Evolutionary conservation across 169 alveolate genomes (phyloP), one percentile per base, ranked within the genome.

Genomic region (Plasmodium billcollinsi): DNA sequence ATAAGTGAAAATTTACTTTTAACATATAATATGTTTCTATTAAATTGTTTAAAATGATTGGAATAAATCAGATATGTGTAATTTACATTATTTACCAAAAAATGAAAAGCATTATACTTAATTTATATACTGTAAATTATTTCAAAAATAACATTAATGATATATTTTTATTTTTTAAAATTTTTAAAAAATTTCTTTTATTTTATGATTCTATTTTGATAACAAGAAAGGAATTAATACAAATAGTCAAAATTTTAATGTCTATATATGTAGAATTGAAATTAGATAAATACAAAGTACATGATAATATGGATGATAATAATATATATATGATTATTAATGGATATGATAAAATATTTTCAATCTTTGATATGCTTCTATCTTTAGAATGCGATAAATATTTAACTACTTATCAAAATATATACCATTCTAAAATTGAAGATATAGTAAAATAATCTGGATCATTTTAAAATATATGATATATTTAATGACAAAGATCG

Each of bases 301-400:
- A 76, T 2, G 39, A 8, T 49, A 47, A 39, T 26, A 18, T 21
- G 26, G 65, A 66, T 9, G 24, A 78, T 18, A 9, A 24, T 21
- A 12, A 14, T 5, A 47, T 29, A 20, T 29, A 43, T 15, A 50
- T n/a, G 33, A 49, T 59, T 39, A 21, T 15, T 61, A 26, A 20
- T 3, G 43, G 21, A 33, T 80, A 69, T 61, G 73, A 59, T 18
- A 80, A 80, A 49, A 29, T 80, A 9, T 49, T 80, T 14, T 63
- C 33, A 26, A 18, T 80, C 47, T 86, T 86, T 67, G 88, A 72
- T 49, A 26, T 66, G 33, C 8, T 86, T 18, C 50, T 86, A 61
- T 86, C 71, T 72, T 86, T 86, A 70, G 88, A 86, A 62, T 62
- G 21, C 47, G 52, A 59, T 29, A 43, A 71, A 72, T 86, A 72